Evolutionary conservation across 805 yeast species (phyloP).

Genomic region (Cyberlindnera sargentensis): DNA sequence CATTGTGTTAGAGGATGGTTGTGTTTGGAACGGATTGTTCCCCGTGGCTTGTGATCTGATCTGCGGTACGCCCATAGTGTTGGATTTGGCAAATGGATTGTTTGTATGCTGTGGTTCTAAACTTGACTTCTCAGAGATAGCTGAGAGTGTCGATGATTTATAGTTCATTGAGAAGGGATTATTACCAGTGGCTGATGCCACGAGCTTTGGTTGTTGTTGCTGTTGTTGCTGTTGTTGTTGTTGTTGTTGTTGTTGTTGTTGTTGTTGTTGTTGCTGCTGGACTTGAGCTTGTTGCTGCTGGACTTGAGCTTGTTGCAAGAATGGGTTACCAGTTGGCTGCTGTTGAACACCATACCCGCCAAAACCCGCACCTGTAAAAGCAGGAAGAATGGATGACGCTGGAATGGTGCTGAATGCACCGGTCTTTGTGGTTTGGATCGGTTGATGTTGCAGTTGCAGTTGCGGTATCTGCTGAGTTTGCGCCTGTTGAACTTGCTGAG

Average conservation of each 20-base stretch:
- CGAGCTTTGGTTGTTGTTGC: slow-evolving; percentile 5
- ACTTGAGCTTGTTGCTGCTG: slow-evolving; percentile 5
- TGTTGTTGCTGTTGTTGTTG: slow-evolving; percentile 5
- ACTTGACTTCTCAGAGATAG: slow-evolving; percentile 8
- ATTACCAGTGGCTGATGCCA: slow-evolving; percentile 20
- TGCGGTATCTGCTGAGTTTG: slow-evolving; percentile 5
- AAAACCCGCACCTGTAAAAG: slow-evolving; percentile 52
- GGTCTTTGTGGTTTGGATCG: slow-evolving; percentile 14
- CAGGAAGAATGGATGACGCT: slow-evolving; percentile 19
- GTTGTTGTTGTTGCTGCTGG: slow-evolving; percentile 9
- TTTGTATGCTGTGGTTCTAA: slow-evolving; percentile 17
- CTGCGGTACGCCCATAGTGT: slow-evolving; percentile 1
- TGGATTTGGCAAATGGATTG: slow-evolving; percentile 23
- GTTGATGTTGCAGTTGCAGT: slow-evolving; percentile 19
- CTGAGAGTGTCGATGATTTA: slow-evolving; percentile 6
- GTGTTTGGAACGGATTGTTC: slow-evolving; percentile 34
- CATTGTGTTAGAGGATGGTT: slow-evolving; percentile 25
- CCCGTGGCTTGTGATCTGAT: slow-evolving; percentile 22
- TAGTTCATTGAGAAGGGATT: slow-evolving; percentile 25
- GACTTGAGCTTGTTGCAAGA: slow-evolving; percentile 16
- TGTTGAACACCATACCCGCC: slow-evolving; percentile 37
- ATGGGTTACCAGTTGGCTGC: slow-evolving; percentile 30
- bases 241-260: slow-evolving; percentile 9
- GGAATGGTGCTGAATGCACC: slow-evolving; percentile 17
- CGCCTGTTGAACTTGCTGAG: slow-evolving; percentile 15